Percentiles rank a stretch among this genome's conserved stretches.
These are phyloP conservation scores for Pinus tabuliformis DNA, from an alignment of 75 land plant species.

Conservation along the genomic window DNA sequence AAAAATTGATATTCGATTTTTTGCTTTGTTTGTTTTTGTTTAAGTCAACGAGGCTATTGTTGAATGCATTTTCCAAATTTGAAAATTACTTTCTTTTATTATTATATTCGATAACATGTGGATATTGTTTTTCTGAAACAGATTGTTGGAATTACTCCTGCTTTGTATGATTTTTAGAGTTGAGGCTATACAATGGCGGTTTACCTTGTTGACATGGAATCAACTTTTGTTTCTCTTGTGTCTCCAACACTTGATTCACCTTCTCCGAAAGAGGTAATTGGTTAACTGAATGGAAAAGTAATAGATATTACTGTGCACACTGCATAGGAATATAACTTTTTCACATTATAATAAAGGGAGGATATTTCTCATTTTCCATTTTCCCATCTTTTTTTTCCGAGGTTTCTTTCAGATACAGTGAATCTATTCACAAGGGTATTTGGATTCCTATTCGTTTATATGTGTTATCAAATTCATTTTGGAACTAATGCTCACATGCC, in stretches of 20 bases:
- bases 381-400: too few species aligned
- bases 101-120: not conserved
- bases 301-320: not conserved
- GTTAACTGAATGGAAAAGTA: not conserved
- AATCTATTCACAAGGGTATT: too few species aligned
- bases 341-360: not conserved
- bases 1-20: too few species aligned
- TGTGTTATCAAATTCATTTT: too few species aligned
- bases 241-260: constrained; percentile 95
- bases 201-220: constrained; percentile 98
- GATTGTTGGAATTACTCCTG: constrained; percentile 90
- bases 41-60: too few species aligned
- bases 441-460: too few species aligned
- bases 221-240: constrained; percentile 88
- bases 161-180: constrained; percentile 81
- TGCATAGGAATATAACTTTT: not conserved
- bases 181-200: constrained; percentile 96
- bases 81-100: not conserved
- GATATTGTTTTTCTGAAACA: constrained; percentile 16
- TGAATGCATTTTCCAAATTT: not conserved
- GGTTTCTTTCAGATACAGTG: too few species aligned
- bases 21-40: too few species aligned
- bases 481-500: too few species aligned
- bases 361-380: too few species aligned
- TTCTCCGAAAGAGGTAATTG: constrained; percentile 87